A percentile compares a stretch with the other conserved stretches of the same genome.
phyloP scores from a whole-genome alignment of 306 rosid species.

The Rosa chinensis region DNA sequence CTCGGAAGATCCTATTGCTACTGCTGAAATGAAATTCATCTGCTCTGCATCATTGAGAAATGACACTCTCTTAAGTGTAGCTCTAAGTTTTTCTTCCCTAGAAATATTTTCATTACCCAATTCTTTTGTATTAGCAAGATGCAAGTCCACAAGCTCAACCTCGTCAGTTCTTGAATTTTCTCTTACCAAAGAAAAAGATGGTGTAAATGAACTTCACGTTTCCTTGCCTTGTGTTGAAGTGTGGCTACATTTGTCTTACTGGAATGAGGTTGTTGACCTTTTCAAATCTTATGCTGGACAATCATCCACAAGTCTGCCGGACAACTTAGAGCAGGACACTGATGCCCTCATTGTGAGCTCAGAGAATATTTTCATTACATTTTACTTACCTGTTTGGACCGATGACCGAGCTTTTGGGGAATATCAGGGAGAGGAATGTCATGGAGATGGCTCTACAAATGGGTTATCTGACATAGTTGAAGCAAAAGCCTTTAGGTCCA shows the following conservation, averaged over 20 bases:
- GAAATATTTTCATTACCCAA: conserved; percentile 47
- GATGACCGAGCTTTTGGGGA: conserved; percentile 39
- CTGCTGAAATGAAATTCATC: conserved; percentile 51
- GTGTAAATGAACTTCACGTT: conserved; percentile 46
- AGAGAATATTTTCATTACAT: conserved; percentile 44
- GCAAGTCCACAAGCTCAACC: conserved; percentile 38
- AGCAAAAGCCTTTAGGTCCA: conserved; percentile 41
- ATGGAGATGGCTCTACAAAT: conserved; percentile 29
- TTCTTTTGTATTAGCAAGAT: conserved; percentile 56
- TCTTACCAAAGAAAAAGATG: conserved; percentile 48
- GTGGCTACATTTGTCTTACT: conserved; percentile 73
- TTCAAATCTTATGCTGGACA: conserved; percentile 37
- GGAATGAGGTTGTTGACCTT: conserved; percentile 59
- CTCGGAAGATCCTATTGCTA: conserved; percentile 44
- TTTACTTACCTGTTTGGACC: conserved; percentile 64
- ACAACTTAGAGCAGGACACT: conserved; percentile 37
- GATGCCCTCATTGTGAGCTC: conserved; percentile 40
- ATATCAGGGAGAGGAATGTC: conserved; percentile 39
- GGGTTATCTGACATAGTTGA: conserved; percentile 38
- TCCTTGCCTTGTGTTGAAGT: conserved; percentile 68
- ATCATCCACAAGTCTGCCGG: conserved; percentile 31
- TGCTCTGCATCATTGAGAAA: conserved; percentile 61
- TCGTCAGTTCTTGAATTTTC: conserved; percentile 51
- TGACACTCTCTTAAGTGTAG: conserved; percentile 46
- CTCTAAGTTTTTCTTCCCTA: conserved; percentile 56